Base-by-base conservation (phyloP, 805 yeast genomes). In the Groenewaldozyma tartarivorans region DNA sequence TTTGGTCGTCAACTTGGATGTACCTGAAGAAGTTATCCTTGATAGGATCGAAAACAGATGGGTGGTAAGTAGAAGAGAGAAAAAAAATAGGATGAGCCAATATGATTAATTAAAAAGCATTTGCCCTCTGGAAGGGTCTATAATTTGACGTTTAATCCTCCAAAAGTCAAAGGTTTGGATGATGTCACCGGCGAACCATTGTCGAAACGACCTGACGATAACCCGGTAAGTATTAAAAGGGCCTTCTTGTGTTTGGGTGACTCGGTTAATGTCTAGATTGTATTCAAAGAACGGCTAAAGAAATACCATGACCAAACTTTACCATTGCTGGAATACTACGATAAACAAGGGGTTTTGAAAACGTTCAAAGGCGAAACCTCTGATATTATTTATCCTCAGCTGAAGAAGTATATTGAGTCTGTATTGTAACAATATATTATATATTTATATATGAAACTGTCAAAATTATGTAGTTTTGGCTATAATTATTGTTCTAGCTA, bases 141-240 rank as follows among this genome's bases (percentile, higher is more conserved):
- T 59, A 90, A 84, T 57, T 57, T 83, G 48, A 77, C 84, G 41
- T 88, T 86, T 61, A 87, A 83, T 52, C 96, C 96, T 4, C 97
- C 97, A 5, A 80, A 80, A 52, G 71, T 69, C 1, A 76, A 86
- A 0, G 94, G 86, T 27, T 69, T 63, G 46, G 97, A 88, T 55
- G 96, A 88, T 58, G 54, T 86, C 2, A 88, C 97, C 0, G 96
- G 96, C 0, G 96, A 88, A 56, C 79, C 84, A 2, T 67, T 88
- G 43, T 61, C 73, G 15, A 83, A 86, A 61, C 72, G 97, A 46
- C 68, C 78, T 0, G 97, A 88, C 55, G 97, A 88, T 57, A 82
- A 78, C 16, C 79, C 79, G 1, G 61, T 49, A 40, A 24, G 55
- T 41, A 7, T 15, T 18, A 20, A 13, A 18, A 20, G 7, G 11